Base-by-base conservation (phyloP, 2,329 filamentous ascomycete genomes). In the Neonectria neomacrospora region DNA sequence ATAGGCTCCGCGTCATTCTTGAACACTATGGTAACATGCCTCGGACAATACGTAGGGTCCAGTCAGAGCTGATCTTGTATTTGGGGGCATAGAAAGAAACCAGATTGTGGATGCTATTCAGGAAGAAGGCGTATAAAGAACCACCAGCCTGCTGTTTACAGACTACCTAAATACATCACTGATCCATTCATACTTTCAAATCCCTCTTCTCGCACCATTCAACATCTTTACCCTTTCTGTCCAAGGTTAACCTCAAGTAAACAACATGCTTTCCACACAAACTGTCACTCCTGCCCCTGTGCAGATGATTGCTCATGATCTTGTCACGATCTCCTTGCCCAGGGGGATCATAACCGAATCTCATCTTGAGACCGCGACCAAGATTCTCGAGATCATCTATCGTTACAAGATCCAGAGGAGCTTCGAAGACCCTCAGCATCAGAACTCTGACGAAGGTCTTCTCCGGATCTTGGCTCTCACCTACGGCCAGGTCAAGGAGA, bases 321-420 rank as follows among this genome's bases (percentile, higher is more conserved):
- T 55, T 51, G 67, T 81, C 16, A 67, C 12, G 26, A 66, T 37
- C 45, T 58, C 56, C 11, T 62, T 0, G 12, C 54, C 0, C 55
- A 63, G 5, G 71, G 58, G 11, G 55, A 69, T 1, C 62, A 67
- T 79, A 2, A 75, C 77, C 44, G 55, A 63, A 2, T 22, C 52
- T 0, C 71, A 74, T 8, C 69, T 79, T 2, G 69, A 77, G 23
- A 75, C 66, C 0, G 76, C 79, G 5, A 66, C 73, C 6, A 72
- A 69, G 9, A 78, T 83, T 7, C 68, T 83, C 2, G 70, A 73
- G 20, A 71, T 82, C 42, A 77, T 83, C 23, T 73, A 73, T 10
- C 72, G 78, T 9, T 83, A 83, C 70, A 75, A 76, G 5, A 69
- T 82, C n/a, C 67, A 62, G 6, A 72, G 59, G 0, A 59, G 66